Evolutionary conservation across 805 yeast genomes (phyloP).

Genomic region (Blastobotrys chiropterorum): DNA sequence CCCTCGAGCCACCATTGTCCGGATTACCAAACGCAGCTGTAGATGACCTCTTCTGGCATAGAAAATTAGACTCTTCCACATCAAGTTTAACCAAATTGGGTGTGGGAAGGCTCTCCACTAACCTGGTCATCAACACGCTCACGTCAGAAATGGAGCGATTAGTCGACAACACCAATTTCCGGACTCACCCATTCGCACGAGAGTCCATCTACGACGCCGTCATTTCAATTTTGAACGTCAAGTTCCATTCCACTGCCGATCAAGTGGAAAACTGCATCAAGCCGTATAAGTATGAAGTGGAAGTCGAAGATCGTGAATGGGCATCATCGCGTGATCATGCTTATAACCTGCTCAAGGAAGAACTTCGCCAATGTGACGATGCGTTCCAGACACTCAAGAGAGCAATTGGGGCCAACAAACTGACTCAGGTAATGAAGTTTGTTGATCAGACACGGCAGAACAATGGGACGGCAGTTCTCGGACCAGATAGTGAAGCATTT

Average conservation of each 20-base stretch:
- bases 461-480: conserved; percentile 18
- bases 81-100: conserved; percentile 87
- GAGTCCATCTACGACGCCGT: conserved; percentile 83
- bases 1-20: conserved; percentile 37
- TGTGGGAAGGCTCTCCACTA: conserved; percentile 84
- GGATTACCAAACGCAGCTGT: conserved; percentile 52
- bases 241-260: conserved; percentile 89
- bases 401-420: conserved; percentile 76
- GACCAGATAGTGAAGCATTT: conserved; percentile 56
- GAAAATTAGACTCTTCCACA: conserved; percentile 77
- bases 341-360: conserved; percentile 68
- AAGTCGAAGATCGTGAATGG: conserved; percentile 96
- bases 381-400: conserved; percentile 54
- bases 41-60: conserved; percentile 81
- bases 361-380: conserved; percentile 70
- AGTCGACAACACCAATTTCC: conserved; percentile 65
- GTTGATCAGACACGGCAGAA: conserved; percentile 28
- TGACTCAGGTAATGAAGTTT: conserved; percentile 76
- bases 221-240: conserved; percentile 62
- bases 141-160: conserved; percentile 70
- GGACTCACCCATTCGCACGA: conserved; percentile 81
- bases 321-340: conserved; percentile 71
- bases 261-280: conserved; percentile 98
- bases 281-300: conserved; percentile 96
- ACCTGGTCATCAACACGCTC: conserved; percentile 73